phyloP scores from a whole-genome alignment of 805 yeast genomes.

The Candida boleticola region DNA sequence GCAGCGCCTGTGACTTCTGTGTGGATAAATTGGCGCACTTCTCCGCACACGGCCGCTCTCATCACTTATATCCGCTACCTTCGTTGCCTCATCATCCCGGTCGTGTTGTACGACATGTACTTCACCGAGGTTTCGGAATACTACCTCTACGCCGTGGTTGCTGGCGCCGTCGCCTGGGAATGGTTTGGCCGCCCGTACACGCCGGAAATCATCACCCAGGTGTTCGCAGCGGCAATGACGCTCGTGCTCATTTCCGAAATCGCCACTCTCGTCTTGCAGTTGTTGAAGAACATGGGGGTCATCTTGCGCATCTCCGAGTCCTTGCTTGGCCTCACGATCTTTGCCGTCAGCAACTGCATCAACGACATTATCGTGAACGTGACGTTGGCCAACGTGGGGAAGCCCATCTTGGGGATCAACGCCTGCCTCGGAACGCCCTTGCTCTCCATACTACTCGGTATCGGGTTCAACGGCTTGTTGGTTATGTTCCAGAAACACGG shows the following conservation, averaged over 20 bases:
- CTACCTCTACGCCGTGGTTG: not conserved
- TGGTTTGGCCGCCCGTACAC: not conserved
- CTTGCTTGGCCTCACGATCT: slow-evolving; percentile 45
- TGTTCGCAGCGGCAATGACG: slow-evolving; percentile 2
- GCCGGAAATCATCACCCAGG: not conserved
- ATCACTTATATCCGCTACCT: not conserved
- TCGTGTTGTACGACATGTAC: not conserved
- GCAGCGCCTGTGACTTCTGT: not conserved
- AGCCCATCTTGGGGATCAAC: slow-evolving; percentile 42
- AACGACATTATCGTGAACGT: slow-evolving; percentile 53
- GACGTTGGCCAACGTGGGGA: slow-evolving; percentile 41
- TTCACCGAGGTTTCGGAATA: not conserved
- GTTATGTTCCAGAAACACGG: not conserved
- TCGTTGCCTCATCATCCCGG: slow-evolving; percentile 1
- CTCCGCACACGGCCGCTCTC: not conserved
- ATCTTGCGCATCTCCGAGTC: slow-evolving; percentile 46
- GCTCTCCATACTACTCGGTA: slow-evolving; percentile 46
- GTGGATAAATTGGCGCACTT: slow-evolving; percentile 2
- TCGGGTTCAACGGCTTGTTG: slow-evolving; percentile 43
- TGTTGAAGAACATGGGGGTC: slow-evolving; percentile 44
- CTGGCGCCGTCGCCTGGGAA: not conserved
- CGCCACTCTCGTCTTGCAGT: slow-evolving; percentile 4
- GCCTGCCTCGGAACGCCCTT: slow-evolving; percentile 57
- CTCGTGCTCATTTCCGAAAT: not conserved
- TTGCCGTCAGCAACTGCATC: slow-evolving; percentile 50